Evolutionary conservation across 2,329 filamentous ascomycete species (phyloP).

Genomic region (Curvularia verruculosa): DNA sequence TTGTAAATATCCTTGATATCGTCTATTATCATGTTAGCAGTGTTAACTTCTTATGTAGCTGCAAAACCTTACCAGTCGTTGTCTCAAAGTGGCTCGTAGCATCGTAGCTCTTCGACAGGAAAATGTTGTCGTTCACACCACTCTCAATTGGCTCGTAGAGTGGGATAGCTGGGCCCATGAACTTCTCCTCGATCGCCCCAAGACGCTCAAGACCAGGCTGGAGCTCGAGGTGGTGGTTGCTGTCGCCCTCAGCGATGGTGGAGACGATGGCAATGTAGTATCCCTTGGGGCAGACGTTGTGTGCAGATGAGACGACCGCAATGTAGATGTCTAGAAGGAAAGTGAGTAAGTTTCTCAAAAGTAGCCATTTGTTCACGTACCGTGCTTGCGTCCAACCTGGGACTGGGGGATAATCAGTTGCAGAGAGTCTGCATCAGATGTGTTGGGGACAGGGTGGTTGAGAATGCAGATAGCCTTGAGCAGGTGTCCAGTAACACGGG

Average conservation of each 20-base stretch:
- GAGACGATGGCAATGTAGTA: conserved; percentile 99
- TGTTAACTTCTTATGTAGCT: background rate
- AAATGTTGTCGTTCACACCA: conserved; percentile 87
- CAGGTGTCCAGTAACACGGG: conserved; percentile 84
- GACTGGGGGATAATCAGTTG: conserved; percentile 98
- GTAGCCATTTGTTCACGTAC: conserved; percentile 56
- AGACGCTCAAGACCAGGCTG: conserved; percentile 90
- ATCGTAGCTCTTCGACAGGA: conserved; percentile 98
- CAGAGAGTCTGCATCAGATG: conserved; percentile 83
- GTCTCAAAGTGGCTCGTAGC: conserved; percentile 98
- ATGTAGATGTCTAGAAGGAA: conserved; percentile 84
- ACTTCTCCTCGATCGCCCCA: conserved; percentile 93
- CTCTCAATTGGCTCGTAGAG: conserved; percentile 89
- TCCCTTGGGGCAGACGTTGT: conserved; percentile 98
- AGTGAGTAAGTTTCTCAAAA: conserved; percentile 13
- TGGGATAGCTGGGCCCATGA: conserved; percentile 91
- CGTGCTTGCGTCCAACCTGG: conserved; percentile 95
- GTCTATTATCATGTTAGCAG: conserved; percentile 61
- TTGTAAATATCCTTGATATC: conserved; percentile 94
- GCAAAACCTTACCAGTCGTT: conserved; percentile 61
- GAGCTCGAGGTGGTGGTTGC: conserved; percentile 96
- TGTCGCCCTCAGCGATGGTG: conserved; percentile 88
- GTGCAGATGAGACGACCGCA: conserved; percentile 90
- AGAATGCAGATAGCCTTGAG: conserved; percentile 97
- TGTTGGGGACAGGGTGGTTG: conserved; percentile 91